phyloP scores from a whole-genome alignment of 306 rosid species.

The Cyamopsis tetragonoloba region DNA sequence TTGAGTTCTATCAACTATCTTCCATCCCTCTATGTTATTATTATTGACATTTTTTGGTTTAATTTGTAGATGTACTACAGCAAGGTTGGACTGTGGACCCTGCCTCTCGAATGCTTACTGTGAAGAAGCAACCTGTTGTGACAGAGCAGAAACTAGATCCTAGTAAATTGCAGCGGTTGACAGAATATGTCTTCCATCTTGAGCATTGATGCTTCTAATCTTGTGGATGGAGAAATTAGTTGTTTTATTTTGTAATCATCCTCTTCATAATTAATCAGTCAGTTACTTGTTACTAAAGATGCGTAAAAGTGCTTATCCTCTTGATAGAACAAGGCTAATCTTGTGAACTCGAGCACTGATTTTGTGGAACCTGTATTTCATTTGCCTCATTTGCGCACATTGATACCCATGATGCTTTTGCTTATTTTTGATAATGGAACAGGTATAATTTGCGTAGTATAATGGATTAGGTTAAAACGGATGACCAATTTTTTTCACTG shows the following conservation, averaged over 20 bases:
- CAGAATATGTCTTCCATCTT: slow-evolving; percentile 85
- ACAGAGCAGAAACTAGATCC: slow-evolving; percentile 82
- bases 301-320: background rate
- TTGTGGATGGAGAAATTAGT: slow-evolving; percentile 12
- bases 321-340: too few species aligned
- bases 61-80: slow-evolving; percentile 52
- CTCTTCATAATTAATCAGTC: background rate
- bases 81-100: slow-evolving; percentile 80
- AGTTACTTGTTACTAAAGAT: background rate
- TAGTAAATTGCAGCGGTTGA: slow-evolving; percentile 79
- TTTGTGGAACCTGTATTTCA: background rate
- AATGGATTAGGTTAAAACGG: too few species aligned
- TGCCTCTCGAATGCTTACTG: slow-evolving; percentile 71
- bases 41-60: slow-evolving; percentile 2
- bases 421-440: background rate
- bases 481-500: too few species aligned
- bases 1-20: background rate
- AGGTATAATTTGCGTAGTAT: background rate
- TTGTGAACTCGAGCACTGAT: slow-evolving; percentile 13
- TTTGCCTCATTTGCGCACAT: too few species aligned
- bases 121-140: slow-evolving; percentile 64
- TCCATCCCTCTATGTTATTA: background rate
- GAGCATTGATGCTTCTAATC: slow-evolving; percentile 56
- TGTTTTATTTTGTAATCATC: background rate
- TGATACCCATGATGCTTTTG: background rate